These are phyloP conservation scores for Neoboletus brunneissimus DNA, from an alignment of 768 basidiomycete species.

Conservation along the genomic window DNA sequence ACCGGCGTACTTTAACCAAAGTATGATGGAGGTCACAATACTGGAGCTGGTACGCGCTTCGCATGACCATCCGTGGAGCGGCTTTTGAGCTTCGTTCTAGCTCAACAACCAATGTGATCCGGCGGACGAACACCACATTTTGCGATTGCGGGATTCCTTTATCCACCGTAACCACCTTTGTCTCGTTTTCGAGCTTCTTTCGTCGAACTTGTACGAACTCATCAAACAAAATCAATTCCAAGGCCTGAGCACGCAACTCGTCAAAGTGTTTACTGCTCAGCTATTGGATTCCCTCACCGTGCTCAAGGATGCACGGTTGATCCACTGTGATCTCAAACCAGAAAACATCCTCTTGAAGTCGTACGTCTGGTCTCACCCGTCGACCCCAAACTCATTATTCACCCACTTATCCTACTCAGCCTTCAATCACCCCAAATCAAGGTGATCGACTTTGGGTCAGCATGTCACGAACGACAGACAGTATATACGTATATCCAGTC, in stretches of 20 bases:
- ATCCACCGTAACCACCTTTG: conserved; percentile 96
- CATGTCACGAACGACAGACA: conserved; percentile 98
- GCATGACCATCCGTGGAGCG: neutral
- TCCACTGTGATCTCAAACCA: conserved; percentile 98
- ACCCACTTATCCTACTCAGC: conserved; percentile 38
- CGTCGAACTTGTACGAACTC: conserved; percentile 96
- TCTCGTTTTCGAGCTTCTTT: conserved; percentile 95
- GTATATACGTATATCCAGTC: conserved; percentile 99
- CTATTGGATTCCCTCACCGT: conserved; percentile 89
- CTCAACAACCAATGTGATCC: conserved; percentile 94
- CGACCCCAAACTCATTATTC: neutral
- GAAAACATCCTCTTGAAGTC: conserved; percentile 98
- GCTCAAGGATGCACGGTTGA: conserved; percentile 91
- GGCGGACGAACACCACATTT: conserved; percentile 92
- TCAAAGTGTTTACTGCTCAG: conserved; percentile 98
- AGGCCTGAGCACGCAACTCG: conserved; percentile 92
- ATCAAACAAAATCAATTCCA: conserved; percentile 99
- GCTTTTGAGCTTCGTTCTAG: conserved; percentile 39
- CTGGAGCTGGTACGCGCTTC: conserved; percentile 78
- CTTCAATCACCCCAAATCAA: conserved; percentile 98
- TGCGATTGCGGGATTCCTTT: conserved; percentile 92
- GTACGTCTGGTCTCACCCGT: conserved; percentile 39
- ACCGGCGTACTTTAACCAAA: conserved; percentile 98
- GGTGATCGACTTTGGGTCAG: conserved; percentile 98
- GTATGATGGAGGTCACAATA: conserved; percentile 99